These are phyloP conservation scores for Trypanosoma caninum DNA, from an alignment of 208 protist genomes.

Conservation along the genomic window DNA sequence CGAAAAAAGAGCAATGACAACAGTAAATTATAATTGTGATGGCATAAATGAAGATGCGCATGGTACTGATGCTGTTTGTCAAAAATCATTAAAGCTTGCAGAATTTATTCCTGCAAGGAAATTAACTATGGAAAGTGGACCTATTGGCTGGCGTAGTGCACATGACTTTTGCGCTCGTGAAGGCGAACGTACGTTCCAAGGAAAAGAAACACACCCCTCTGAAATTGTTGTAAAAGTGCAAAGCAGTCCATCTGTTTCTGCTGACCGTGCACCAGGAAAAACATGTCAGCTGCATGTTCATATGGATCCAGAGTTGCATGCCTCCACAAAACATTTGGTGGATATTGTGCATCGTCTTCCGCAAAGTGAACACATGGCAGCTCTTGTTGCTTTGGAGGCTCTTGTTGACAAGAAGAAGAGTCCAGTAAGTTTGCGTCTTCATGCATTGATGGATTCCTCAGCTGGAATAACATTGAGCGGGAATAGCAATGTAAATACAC, in stretches of 20 bases:
- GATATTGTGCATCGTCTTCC: slow-evolving; percentile 49
- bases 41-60: not conserved
- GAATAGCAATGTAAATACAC: not conserved
- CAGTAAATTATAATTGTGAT: not conserved
- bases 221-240: not conserved
- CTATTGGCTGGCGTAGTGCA: not conserved
- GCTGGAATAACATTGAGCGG: not conserved
- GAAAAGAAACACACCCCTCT: no score
- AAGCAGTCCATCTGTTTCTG: not conserved
- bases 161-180: not conserved
- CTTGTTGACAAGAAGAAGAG: slow-evolving; percentile 30
- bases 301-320: not conserved
- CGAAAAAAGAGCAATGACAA: not conserved
- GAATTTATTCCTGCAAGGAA: slow-evolving; percentile 13
- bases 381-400: slow-evolving; percentile 59
- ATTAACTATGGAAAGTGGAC: not conserved
- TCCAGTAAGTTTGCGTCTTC: no score
- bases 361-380: slow-evolving; percentile 41
- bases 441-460: not conserved
- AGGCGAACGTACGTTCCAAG: not conserved
- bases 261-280: not conserved
- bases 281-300: not conserved
- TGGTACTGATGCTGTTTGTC: not conserved
- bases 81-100: not conserved
- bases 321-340: slow-evolving; percentile 24